Evolutionary conservation across 2,329 filamentous ascomycete genomes (phyloP), one percentile per base, ranked within the genome.

Genomic region (Colletotrichum abscissum): DNA sequence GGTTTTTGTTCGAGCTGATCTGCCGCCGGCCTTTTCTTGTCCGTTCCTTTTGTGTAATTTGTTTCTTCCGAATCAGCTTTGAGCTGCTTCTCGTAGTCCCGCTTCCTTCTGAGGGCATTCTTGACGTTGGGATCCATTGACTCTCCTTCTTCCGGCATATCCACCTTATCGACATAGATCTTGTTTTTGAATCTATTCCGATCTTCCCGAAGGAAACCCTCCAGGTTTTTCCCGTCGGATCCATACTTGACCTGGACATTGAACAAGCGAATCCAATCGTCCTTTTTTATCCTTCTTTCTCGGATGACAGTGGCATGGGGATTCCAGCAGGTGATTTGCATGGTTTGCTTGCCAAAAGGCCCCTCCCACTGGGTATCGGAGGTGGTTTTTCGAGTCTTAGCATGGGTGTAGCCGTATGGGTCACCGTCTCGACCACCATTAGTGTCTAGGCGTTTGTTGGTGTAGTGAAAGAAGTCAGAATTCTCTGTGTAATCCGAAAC

Each of bases 401-500:
- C 79, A 63, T 75, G 63, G 73, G 82, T 82, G 77, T 94, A 93
- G n/a, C 86, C 88, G 73, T 84, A 89, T 0, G 84, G 80, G 76
- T 92, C 90, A 4, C 88, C 88, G 59, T 90, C 87, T 54, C 42
- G 76, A 3, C 81, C 75, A 24, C 74, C 77, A 28, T 79, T 78
- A 72, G 78, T 81, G 12, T 78, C 77, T 26, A 65, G 62, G 84
- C 71, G 63, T 33, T 59, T 42, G n/a, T 79, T 81, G 49, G 72
- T 75, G 67, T 77, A 90, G 46, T 91, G 82, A 75, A 88, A 92
- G 71, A 98, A 91, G 1, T 78, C 73, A 0, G 85, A 78, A 78
- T 98, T 94, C 63, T 89, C 84, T 0, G 95, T 97, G 80, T 95
- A 98, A 81, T 98, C 95, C 0, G 94, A 93, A 22, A 97, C 84